Evolutionary conservation across 2,329 filamentous ascomycete species (phyloP).

Genomic region (Paecilomyces niveus): DNA sequence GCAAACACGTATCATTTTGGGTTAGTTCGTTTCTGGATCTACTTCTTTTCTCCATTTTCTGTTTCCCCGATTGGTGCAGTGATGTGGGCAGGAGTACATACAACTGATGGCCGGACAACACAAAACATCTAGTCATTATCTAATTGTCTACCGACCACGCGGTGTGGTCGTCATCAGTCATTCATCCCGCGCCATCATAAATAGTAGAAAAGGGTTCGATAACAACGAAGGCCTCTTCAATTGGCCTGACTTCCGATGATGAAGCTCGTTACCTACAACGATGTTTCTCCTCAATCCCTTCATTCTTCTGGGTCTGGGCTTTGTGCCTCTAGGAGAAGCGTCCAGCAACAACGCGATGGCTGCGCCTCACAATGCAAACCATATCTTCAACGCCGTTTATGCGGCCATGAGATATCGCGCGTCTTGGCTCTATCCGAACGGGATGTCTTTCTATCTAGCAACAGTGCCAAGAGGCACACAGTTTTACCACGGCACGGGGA

Average conservation of each 20-base stretch:
- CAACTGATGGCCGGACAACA: too few relatives aligned
- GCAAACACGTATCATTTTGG: background rate
- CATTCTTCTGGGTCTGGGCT: background rate
- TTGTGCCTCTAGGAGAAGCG: background rate
- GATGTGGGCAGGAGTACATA: background rate
- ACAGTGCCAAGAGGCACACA: slow-evolving; percentile 54
- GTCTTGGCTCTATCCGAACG: slow-evolving; percentile 62
- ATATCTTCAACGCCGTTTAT: slow-evolving; percentile 65
- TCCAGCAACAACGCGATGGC: background rate
- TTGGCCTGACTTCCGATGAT: background rate
- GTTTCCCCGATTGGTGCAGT: background rate
- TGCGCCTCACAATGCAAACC: background rate
- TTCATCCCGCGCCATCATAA: background rate
- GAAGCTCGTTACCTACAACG: background rate
- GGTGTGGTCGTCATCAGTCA: background rate
- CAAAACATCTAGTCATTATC: background rate
- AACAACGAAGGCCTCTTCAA: background rate
- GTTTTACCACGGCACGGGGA: slow-evolving; percentile 56
- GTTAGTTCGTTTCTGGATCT: background rate
- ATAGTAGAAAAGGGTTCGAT: background rate
- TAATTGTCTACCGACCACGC: background rate
- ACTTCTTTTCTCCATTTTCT: background rate
- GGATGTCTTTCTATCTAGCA: slow-evolving; percentile 60
- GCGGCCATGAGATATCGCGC: slow-evolving; percentile 63
- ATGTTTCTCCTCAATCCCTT: background rate